Percentiles rank a stretch among this genome's conserved stretches.
These are phyloP conservation scores for Eudorina sp. DNA, from an alignment of 139 green algal genomes.

Conservation along the genomic window DNA sequence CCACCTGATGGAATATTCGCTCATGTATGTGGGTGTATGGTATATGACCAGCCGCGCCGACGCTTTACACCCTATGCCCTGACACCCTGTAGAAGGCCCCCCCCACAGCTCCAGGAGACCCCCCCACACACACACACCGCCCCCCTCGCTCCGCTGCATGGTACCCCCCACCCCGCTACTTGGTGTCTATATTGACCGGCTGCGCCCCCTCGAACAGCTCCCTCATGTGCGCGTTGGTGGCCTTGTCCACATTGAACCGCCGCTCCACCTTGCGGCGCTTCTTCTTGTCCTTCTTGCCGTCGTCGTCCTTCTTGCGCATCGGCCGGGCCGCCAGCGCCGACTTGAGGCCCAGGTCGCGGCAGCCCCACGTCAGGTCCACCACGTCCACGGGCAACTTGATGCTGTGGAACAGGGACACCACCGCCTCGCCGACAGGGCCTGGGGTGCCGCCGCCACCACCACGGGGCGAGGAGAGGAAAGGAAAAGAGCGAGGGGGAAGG, in stretches of 20 bases:
- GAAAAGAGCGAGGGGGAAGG: too few species aligned
- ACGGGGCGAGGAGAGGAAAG: too few species aligned
- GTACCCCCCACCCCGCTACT: background rate
- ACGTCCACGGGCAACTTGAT: constrained; percentile 25
- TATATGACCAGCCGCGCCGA: too few species aligned
- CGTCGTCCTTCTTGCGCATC: constrained; percentile 22
- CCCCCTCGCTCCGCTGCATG: too few species aligned
- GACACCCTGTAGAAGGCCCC: background rate
- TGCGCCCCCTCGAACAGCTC: constrained; percentile 41
- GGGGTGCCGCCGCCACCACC: too few species aligned
- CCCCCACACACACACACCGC: too few species aligned
- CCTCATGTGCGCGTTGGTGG: constrained; percentile 51
- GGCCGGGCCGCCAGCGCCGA: constrained; percentile 23
- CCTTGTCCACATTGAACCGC: constrained; percentile 48
- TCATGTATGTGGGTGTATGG: too few species aligned
- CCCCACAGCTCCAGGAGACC: too few species aligned
- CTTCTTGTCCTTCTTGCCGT: constrained; percentile 10
- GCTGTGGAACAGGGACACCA: constrained; percentile 38
- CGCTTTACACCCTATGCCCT: too few species aligned
- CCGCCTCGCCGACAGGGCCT: constrained; percentile 21
- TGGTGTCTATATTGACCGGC: constrained; percentile 48
- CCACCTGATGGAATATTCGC: too few species aligned
- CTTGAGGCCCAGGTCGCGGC: constrained; percentile 31
- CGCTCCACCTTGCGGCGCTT: constrained; percentile 25
- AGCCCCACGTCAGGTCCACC: constrained; percentile 20